Base-by-base conservation (phyloP, 1,284 basidiomycete genomes). In the Ganoderma multipileum region DNA sequence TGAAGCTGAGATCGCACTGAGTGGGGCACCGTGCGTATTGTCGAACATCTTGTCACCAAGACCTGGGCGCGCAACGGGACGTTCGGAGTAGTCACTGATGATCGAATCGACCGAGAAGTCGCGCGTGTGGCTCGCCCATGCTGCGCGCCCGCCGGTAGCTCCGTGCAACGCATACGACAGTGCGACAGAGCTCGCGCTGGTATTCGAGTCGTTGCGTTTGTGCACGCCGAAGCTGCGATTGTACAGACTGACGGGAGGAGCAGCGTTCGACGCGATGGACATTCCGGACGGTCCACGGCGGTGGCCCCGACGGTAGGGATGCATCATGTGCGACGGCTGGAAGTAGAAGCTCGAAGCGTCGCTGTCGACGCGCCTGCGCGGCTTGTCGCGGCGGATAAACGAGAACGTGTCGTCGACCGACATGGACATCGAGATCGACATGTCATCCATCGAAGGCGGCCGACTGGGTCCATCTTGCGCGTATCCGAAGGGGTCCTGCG, bases 31-130 rank as follows among this genome's bases (percentile, higher is more conserved):
- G 54, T 83, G 84, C 60, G 91, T 89, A 8, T 80, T 82, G 38
- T 92, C 88, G 75, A 96, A 94, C 94, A 96, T 95, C 83, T 95
- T 94, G 76, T 95, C 95, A 0, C 95, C 94, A 2, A 96, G 79
- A 2, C 90, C 93, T 2, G 94, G 94, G 26, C 94, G 85, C 2
- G 84, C 89, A 3, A 93, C 77, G 12, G 85, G 83, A 70, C 83
- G 79, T 2, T 82, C 84, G 2, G 91, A 91, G 71, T 86, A 86
- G 64, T 90, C 87, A 67, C 92, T 95, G 73, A 84, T 80, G 42
- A 86, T 77, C 0, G 92, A 95, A 70, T 93, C 92, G 2, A 84
- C 75, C 0, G 91, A 93, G 26, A 79, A 76, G 20, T 90, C 86
- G n/a, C 84, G 85, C 16, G 82, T 83, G 73, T 91, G 92, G 52